These are phyloP conservation scores for Suaeda aralocaspica DNA, from an alignment of 148 eudicot species.

Conservation along the genomic window DNA sequence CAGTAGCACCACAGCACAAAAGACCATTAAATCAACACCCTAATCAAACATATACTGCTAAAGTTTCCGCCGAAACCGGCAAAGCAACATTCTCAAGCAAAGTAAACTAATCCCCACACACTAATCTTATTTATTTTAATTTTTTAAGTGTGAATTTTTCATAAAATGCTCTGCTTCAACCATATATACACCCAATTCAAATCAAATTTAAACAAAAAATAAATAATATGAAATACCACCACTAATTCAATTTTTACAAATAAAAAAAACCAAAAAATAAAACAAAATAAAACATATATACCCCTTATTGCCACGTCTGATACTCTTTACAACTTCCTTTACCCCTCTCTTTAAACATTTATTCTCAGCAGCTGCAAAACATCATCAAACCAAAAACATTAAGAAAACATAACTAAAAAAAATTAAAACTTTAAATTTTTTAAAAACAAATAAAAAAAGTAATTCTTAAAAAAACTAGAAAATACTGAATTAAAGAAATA, in stretches of 20 bases:
- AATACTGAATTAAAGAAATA: no score
- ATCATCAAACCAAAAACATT: not conserved
- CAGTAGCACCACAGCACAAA: no score
- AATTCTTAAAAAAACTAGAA: no score
- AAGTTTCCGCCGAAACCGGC: no score
- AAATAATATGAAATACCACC: not conserved
- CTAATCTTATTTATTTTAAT: no score
- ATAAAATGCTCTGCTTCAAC: no score
- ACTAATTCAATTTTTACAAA: no score
- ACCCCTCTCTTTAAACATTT: slow-evolving; percentile 97
- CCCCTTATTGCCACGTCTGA: slow-evolving; percentile 92
- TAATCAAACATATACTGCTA: not conserved
- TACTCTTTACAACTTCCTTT: slow-evolving; percentile 93
- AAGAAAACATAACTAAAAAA: not conserved
- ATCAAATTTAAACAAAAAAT: no score
- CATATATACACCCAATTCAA: not conserved
- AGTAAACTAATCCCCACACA: not conserved
- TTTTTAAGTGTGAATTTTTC: no score
- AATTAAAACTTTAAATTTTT: not conserved
- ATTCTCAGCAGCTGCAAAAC: slow-evolving; percentile 70
- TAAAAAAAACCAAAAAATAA: no score
- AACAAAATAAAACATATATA: slow-evolving; percentile 24
- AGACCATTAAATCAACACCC: no score
- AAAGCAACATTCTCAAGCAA: not conserved
- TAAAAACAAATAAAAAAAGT: not conserved